These are phyloP conservation scores for Zasmidium cellare DNA, from an alignment of 2,329 filamentous ascomycete genomes.

Conservation along the genomic window DNA sequence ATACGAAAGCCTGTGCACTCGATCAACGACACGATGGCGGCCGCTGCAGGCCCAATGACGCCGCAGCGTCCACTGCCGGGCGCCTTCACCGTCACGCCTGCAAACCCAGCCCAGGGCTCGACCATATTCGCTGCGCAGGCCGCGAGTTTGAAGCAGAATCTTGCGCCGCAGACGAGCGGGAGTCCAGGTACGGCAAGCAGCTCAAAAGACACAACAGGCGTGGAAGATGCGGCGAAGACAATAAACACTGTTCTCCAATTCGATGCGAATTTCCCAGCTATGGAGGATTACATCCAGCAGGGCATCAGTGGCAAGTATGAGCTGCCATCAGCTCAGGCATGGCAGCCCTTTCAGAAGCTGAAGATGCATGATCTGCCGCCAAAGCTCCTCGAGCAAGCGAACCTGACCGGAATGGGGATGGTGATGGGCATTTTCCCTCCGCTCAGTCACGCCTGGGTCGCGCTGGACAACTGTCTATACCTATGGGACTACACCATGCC, in stretches of 20 bases:
- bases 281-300: constrained; percentile 82
- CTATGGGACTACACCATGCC: constrained; percentile 96
- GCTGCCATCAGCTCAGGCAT: constrained; percentile 65
- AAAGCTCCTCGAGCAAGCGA: constrained; percentile 88
- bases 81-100: constrained; percentile 74
- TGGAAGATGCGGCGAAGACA: constrained; percentile 77
- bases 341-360: constrained; percentile 86
- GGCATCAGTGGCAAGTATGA: constrained; percentile 93
- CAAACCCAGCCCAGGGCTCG: constrained; percentile 40
- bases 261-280: constrained; percentile 80
- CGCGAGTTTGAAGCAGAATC: constrained; percentile 29
- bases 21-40: constrained; percentile 24
- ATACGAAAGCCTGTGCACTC: background rate
- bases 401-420: constrained; percentile 82
- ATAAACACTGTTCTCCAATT: constrained; percentile 76
- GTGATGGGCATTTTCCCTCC: constrained; percentile 94
- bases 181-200: constrained; percentile 12
- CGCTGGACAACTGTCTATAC: constrained; percentile 93
- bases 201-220: constrained; percentile 44
- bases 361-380: constrained; percentile 90
- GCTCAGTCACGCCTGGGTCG: constrained; percentile 91
- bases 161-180: constrained; percentile 20
- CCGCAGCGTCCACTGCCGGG: constrained; percentile 73
- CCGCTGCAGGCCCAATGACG: constrained; percentile 44
- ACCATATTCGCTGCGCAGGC: constrained; percentile 36